Base-by-base conservation (phyloP, 2,329 filamentous ascomycete genomes). In the Sarocladiaceae sp. region DNA sequence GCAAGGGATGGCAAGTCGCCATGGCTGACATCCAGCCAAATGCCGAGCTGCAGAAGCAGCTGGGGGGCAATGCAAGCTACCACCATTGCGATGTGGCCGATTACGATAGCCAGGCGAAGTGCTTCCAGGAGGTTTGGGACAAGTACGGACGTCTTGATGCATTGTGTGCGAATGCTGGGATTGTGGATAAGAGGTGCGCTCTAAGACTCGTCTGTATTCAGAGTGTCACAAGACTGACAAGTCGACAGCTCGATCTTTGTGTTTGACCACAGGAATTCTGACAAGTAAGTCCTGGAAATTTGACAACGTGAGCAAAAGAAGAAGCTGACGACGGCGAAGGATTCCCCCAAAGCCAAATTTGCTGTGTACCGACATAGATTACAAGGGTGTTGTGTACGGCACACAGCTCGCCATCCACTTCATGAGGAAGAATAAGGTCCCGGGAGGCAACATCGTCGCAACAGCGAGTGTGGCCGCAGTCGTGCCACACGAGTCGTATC, bases 331-430 rank as follows among this genome's bases (percentile, higher is more conserved):
- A n/a, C n/a, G 28, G 50, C 18, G 6, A 4, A 60, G 57, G 13
- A 57, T 75, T 28, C 75, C 75, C 3, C 63, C 73, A 1, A 68
- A 68, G 54, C 77, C 76, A 1, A 67, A 78, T 55, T 57, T 75
- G 3, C 51, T 58, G 0, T 71, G 69, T 50, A 78, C 75, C 1
- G 75, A 80, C 56, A 61, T 77, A n/a, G 69, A 75, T 58, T 74
- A 73, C 62, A 79, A 79, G 59, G 73, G 73, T 3, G 68, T 80
- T 1, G 60, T 79, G 0, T 78, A 78, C 52, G 74, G 75, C 3
- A 73, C 70, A 1, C 68, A 71, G 52, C 64, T 79, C 8, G 74
- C 77, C 1, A 73, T 71, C 10, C 75, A 80, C 56, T 80, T 77
- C 59, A 79, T 79, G 77, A 67, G 75, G 12, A 70, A 77, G 53